Base-by-base conservation (phyloP, 2,329 filamentous ascomycete species). In the Paracorniculantispora psalliotae region DNA sequence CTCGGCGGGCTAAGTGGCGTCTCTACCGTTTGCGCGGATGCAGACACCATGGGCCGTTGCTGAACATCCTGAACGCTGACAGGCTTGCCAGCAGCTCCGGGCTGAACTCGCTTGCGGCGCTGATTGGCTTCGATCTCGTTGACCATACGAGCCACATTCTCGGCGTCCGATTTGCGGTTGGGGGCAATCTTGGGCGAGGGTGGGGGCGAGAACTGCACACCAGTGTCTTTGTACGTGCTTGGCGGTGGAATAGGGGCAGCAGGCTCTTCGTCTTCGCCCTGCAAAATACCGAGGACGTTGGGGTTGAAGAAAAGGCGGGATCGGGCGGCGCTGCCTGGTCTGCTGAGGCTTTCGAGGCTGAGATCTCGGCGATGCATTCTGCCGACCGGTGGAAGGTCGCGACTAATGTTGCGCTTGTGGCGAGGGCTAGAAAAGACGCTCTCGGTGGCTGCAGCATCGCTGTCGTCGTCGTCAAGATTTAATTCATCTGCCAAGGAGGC, bases 401-500 rank as follows among this genome's bases (percentile, higher is more conserved):
- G 80, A 67, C 84, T 87, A 58, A 77, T 75, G 57, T 77, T 83
- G 28, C 84, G 79, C 37, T 71, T 72, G 64, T 85, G 84, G 19
- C 74, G 72, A 49, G 72, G 69, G 33, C 76, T 73, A 8, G 85
- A 87, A 51, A 86, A 66, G 17, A 79, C 78, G 62, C 84, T 88
- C 59, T 87, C 82, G 39, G 86, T 83, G 1, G 87, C 86, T 52
- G 91, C 88, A 47, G 87, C 82, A 63, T 92, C 87, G 37, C 89
- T 88, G 62, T 92, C 90, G 59, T 93, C 90, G 59, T 93, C 89
- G 59, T 92, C 90, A 62, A 96, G 89, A 62, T 90, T 87, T 57
- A 99, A 81, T 74, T 99, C 94, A 66, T 97, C 92, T 0, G 94
- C 94, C 43, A 99, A 79, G 62, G 89, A 96, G 61, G 91, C 74